Percentiles rank a stretch among this genome's conserved stretches.
Conservation (phyloP, 2,329 filamentous ascomycete species). For the Sporothrix variecibatus region DNA sequence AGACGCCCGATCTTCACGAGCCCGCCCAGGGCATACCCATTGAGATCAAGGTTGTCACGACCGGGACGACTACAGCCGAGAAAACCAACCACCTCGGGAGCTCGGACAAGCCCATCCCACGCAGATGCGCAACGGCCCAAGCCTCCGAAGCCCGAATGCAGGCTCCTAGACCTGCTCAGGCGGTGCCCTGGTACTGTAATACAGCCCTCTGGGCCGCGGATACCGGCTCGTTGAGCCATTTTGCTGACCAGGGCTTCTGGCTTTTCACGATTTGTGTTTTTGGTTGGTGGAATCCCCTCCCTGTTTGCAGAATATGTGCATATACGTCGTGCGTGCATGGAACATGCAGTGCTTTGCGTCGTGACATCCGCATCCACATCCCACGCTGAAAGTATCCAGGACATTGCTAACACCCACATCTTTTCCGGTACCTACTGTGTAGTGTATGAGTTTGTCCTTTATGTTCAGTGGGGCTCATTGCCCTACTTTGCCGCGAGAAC, state of each 20-base stretch:
- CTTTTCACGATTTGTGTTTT: slow-evolving; percentile 36
- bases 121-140: background rate
- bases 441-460: slow-evolving; percentile 39
- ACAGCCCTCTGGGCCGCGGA: slow-evolving; percentile 8
- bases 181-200: background rate
- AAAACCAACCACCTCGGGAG: no score
- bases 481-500: slow-evolving; percentile 35
- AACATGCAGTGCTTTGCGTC: background rate
- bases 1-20: background rate
- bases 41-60: background rate
- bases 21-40: background rate
- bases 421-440: slow-evolving; percentile 33
- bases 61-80: background rate
- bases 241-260: slow-evolving; percentile 34
- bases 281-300: slow-evolving; percentile 30
- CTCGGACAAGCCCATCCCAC: background rate
- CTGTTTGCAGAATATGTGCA: background rate
- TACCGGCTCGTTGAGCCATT: slow-evolving; percentile 27
- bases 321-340: background rate
- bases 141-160: background rate
- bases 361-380: background rate
- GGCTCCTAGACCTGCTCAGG: background rate
- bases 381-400: background rate
- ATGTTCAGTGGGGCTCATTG: slow-evolving; percentile 38
- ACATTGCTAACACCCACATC: background rate